Conservation (phyloP, 2,329 filamentous ascomycete genomes). For the Neophaeococcomyces mojaviensis region DNA sequence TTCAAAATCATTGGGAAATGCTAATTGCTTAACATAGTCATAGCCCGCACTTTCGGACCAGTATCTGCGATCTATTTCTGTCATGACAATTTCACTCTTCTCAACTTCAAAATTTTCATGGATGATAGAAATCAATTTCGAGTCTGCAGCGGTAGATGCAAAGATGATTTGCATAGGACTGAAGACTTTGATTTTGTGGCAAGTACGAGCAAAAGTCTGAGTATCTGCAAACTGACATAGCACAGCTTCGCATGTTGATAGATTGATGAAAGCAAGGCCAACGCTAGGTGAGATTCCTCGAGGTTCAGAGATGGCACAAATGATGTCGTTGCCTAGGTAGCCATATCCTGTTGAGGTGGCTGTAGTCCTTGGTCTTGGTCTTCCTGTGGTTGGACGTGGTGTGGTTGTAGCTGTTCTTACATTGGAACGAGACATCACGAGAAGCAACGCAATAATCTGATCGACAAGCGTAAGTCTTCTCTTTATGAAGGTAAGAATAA, state of each 20-base stretch:
- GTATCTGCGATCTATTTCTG: slow-evolving; percentile 64
- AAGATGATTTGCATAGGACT: slow-evolving; percentile 74
- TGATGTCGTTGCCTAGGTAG: slow-evolving; percentile 57
- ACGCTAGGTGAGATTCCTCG: slow-evolving; percentile 79
- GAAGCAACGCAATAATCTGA: no score
- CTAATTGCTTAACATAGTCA: slow-evolving; percentile 70
- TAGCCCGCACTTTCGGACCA: slow-evolving; percentile 76
- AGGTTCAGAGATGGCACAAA: slow-evolving; percentile 85
- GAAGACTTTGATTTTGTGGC: slow-evolving; percentile 78
- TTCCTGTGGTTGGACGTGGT: slow-evolving; percentile 9
- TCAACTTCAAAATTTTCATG: slow-evolving; percentile 57
- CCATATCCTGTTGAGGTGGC: slow-evolving; percentile 51
- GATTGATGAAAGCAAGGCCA: slow-evolving; percentile 78
- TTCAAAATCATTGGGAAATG: slow-evolving; percentile 71
- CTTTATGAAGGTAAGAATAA: no score
- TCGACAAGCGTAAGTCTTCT: no score
- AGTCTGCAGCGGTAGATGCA: slow-evolving; percentile 64
- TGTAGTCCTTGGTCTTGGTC: slow-evolving; percentile 43
- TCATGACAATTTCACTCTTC: slow-evolving; percentile 42
- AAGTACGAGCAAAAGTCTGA: slow-evolving; percentile 79
- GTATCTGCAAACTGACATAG: slow-evolving; percentile 89
- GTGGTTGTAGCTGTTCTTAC: slow-evolving; percentile 3
- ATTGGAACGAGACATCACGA: slow-evolving; percentile 1
- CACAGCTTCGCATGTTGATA: slow-evolving; percentile 74
- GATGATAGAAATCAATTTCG: slow-evolving; percentile 66